phyloP scores from a whole-genome alignment of 2,329 filamentous ascomycete genomes.

The Gnomoniopsis smithogilvyi region DNA sequence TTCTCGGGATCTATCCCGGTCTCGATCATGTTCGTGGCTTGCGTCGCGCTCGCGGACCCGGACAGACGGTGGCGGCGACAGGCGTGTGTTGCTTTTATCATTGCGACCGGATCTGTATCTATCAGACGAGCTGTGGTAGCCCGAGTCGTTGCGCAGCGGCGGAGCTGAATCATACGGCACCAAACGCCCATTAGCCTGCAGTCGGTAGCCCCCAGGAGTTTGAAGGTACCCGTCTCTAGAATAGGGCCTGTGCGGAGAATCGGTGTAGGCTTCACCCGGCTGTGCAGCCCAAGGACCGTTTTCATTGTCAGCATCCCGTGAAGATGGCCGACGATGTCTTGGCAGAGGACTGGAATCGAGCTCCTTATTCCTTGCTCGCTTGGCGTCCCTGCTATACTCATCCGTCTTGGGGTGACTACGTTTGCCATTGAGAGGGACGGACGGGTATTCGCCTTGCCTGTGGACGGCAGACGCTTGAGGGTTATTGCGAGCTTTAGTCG shows the following conservation, averaged over 20 bases:
- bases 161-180: conserved; percentile 11
- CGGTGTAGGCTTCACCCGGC: conserved; percentile 5
- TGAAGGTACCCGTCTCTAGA: conserved; percentile 10
- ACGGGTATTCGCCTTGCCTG: neutral
- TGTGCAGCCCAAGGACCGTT: conserved; percentile 7
- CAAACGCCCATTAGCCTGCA: conserved; percentile 5
- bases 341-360: conserved; percentile 6
- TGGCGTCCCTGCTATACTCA: conserved; percentile 4
- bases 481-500: neutral
- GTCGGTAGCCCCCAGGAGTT: conserved; percentile 11
- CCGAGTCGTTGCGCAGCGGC: conserved; percentile 18
- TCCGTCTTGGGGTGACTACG: neutral
- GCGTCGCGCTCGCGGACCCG: conserved; percentile 8
- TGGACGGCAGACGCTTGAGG: neutral
- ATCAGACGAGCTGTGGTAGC: conserved; percentile 15
- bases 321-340: conserved; percentile 8
- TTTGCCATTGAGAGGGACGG: neutral
- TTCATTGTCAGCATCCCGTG: neutral
- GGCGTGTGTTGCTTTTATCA: conserved; percentile 3
- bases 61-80: conserved; percentile 6
- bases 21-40: neutral
- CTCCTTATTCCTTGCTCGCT: conserved; percentile 6
- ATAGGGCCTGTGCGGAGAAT: conserved; percentile 7
- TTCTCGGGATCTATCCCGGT: neutral
- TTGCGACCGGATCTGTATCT: conserved; percentile 5